Conservation (phyloP, 2,329 filamentous ascomycete genomes). For the Fusarium gaditjirri region DNA sequence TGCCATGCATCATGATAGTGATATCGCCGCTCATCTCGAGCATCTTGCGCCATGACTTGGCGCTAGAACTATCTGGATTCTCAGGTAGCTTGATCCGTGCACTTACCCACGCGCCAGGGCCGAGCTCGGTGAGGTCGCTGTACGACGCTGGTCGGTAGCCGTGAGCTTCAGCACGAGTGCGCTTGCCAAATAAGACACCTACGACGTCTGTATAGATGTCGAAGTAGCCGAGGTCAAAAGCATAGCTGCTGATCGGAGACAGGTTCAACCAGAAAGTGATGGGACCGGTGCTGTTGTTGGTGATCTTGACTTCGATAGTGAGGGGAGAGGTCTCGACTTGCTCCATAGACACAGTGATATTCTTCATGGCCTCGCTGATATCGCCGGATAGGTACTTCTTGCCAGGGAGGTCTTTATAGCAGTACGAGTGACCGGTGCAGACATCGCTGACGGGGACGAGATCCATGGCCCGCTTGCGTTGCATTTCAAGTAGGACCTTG, state of each 20-base stretch:
- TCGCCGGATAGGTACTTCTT: neutral
- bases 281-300: neutral
- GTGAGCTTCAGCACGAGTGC: accelerated
- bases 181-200: neutral
- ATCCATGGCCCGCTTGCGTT: too few relatives aligned
- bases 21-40: neutral
- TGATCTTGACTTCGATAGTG: neutral
- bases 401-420: too few relatives aligned
- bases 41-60: neutral
- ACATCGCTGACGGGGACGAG: too few relatives aligned
- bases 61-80: neutral
- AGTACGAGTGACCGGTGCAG: too few relatives aligned
- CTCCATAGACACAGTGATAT: neutral
- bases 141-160: neutral
- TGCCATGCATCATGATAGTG: neutral
- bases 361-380: neutral
- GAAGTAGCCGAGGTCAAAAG: neutral
- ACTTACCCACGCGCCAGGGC: neutral
- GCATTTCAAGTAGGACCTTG: too few relatives aligned
- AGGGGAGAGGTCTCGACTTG: neutral
- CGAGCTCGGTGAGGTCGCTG: neutral
- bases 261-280: neutral
- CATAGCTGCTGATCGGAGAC: neutral
- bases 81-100: neutral
- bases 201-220: neutral